Evolutionary conservation across 352 stramenopile genomes (phyloP), one percentile per base, ranked within the genome.

Genomic region (Phytophthora tentaculata): DNA sequence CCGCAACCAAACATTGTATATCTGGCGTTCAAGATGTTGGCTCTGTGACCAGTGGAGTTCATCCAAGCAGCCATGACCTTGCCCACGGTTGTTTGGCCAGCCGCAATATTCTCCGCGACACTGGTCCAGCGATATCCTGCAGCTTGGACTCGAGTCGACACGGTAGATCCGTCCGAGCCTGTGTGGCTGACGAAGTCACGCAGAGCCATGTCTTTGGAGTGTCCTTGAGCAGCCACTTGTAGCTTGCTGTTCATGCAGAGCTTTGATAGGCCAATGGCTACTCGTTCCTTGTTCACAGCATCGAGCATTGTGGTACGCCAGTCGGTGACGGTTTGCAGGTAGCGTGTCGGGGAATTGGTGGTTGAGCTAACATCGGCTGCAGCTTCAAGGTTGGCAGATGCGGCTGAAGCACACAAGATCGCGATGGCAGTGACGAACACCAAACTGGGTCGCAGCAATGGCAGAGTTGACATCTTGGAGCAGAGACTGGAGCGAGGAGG

Each of bases 51-150:
- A 1, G 61, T 61, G 20, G 81, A 89, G 45, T 65, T 73, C 79
- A 89, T 89, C 81, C 79, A 90, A 24, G 73, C 62, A 20, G 70
- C 54, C 67, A 90, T 74, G 8, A 88, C 81, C 10, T 13, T 55
- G 16, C 45, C 48, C 39, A 88, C 76, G 19, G 74, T 66, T 2
- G 44, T 13, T 43, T 86, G 78, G 2, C 80, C 82, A 4, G 76
- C 75, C 8, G 79, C 82, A 5, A 87, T 68, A 66, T 90, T 90
- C 68, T 90, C 82, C 1, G 65, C 77, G 16, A 81, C 59, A 28
- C 28, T 73, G 23, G 29, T 72, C 58, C 75, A 86, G 19, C 62
- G 58, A 58, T 83, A 89, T 1, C 70, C 63, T 10, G 70, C 57
- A 35, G 54, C 67, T 60, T 35, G 71, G 35, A 88, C 69, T 39